Evolutionary conservation across 768 basidiomycete species (phyloP), one percentile per base, ranked within the genome.

Genomic region (Leccinum arenicola): DNA sequence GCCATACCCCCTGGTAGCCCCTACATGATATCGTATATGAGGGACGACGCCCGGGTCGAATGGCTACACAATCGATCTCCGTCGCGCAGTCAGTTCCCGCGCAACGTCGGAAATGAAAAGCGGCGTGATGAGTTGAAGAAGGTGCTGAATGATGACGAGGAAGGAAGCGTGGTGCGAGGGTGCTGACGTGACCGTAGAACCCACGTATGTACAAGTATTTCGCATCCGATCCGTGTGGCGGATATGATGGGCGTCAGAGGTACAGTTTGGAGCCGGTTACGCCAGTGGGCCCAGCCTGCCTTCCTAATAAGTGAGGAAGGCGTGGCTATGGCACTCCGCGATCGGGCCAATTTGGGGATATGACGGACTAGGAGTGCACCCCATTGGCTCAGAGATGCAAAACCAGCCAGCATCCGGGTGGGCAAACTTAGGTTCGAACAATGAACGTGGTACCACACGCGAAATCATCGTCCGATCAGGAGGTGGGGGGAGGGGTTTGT

Each of bases 61-160:
- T 45, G 49, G 21, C 31, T 49, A 55, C n/a, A 21, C 23, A 25
- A 43, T 43, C 48, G 15, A 38, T 50, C 25, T 38, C 27, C 55
- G 58, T 45, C 14, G 61, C 29, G 49, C 55, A 35, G 59, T 56
- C 43, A 47, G 23, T 19, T 25, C 25, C 19, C 60, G 51, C 55
- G 54, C 48, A 58, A 45, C 15, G n/a, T 56, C 68, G 66, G 68
- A 68, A 52, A 70, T 70, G 59, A 68, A 66, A 56, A 43, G 38
- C 21, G 25, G 49, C 38, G 40, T 50, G 23, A 23, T 58, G 55
- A 45, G 43, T 12, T 36, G 50, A 58, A 40, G 38, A 40, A 43
- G 38, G 43, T 50, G 19, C 17, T 50, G 50, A 45, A 57, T 50
- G 40, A 59, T 31, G 23, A 54, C 45, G 40, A 33, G 40, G 43